Conservation (phyloP, 352 stramenopile genomes). For the Globisporangium emineosum region DNA sequence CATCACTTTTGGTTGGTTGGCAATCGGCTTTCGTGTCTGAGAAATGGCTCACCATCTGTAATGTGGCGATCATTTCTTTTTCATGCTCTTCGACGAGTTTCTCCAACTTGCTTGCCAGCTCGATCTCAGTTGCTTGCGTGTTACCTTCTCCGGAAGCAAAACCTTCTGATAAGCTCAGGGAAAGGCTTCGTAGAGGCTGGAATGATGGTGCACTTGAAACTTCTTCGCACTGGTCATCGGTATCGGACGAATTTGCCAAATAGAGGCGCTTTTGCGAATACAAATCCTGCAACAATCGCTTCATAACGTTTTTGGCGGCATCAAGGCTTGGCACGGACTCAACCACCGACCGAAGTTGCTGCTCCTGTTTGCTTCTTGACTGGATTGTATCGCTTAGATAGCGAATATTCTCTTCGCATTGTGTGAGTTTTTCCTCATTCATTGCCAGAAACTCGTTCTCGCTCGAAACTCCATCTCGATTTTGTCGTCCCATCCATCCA, state of each 20-base stretch:
- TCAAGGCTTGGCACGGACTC: constrained; percentile 46
- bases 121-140: not conserved
- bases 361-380: constrained; percentile 13
- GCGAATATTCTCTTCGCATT: constrained; percentile 60
- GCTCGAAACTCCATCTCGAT: constrained; percentile 11
- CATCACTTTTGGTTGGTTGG: constrained; percentile 7
- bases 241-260: constrained; percentile 31
- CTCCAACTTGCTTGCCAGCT: constrained; percentile 20
- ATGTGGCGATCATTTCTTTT: constrained; percentile 27
- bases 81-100: constrained; percentile 29
- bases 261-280: constrained; percentile 50
- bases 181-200: not conserved
- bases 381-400: constrained; percentile 44
- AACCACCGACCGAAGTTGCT: constrained; percentile 21
- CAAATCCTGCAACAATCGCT: constrained; percentile 44
- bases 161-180: not conserved
- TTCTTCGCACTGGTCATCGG: constrained; percentile 9
- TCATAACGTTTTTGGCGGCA: constrained; percentile 43
- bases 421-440: constrained; percentile 50
- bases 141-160: not conserved
- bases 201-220: not conserved
- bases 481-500: constrained; percentile 18
- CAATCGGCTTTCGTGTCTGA: constrained; percentile 23
- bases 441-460: constrained; percentile 51
- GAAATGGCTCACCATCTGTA: constrained; percentile 42